These are phyloP conservation scores for Suillus tomentosus DNA, from an alignment of 768 basidiomycete species.

Conservation along the genomic window DNA sequence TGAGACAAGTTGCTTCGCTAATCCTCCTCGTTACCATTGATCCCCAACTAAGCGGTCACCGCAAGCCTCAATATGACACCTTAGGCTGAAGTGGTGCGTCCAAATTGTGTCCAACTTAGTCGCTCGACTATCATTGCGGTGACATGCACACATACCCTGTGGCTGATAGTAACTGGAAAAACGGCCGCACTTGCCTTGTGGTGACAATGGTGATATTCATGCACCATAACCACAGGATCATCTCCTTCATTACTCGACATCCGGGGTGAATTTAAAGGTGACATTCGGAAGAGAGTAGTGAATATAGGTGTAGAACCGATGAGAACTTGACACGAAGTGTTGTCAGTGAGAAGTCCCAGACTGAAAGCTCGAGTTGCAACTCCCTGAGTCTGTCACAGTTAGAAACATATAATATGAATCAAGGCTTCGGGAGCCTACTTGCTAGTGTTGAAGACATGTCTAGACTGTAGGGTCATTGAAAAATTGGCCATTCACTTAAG, in stretches of 20 bases:
- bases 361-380: background rate
- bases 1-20: background rate
- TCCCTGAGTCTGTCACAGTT: background rate
- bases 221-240: background rate
- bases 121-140: background rate
- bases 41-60: background rate
- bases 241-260: background rate
- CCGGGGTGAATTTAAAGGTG: background rate
- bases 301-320: background rate
- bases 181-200: background rate
- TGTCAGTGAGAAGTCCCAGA: background rate
- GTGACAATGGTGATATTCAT: background rate
- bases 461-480: background rate
- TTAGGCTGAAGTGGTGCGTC: background rate
- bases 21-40: background rate
- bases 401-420: background rate
- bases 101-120: no score
- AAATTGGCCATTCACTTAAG: no score
- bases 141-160: background rate
- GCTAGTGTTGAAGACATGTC: background rate
- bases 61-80: background rate
- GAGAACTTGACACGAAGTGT: background rate
- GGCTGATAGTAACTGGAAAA: background rate
- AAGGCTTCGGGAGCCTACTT: background rate
- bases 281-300: background rate